Evolutionary conservation across 2,329 filamentous ascomycete genomes (phyloP), one percentile per base, ranked within the genome.

Genomic region (Pseudogymnoascus sp.): DNA sequence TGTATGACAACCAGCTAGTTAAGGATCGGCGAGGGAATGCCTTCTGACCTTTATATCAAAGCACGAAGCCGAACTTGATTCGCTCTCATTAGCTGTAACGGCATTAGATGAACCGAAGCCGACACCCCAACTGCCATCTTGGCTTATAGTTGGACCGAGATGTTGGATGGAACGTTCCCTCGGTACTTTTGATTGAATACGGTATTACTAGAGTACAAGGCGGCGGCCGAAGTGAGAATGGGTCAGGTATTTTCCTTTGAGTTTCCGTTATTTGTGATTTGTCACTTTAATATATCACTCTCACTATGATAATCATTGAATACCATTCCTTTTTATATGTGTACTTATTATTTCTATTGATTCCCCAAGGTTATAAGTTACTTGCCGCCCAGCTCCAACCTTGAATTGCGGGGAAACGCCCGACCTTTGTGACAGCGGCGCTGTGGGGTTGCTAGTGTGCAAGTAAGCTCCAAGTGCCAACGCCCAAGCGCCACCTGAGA

Each of bases 1-100:
- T 18, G 50, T 56, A 12, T 34, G 50, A 28, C 8, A 10, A 56
- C 50, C n/a, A 56, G 25, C 25, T 56, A 56, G 25, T 56, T 34
- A 34, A 56, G 50, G 50, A 56, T 56, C 50, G 28, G 50, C 50
- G 12, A 34, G 3, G 8, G n/a, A 12, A 21, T 34, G 50, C 50
- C 50, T 56, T 56, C 50, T 56, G 50, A 56, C 28, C 50, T 56
- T 56, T 56, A 56, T 56, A 56, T 34, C 50, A 56, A 56, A 56
- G 28, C 50, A 56, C 50, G 28, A 56, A 34, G 50, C 25, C 3
- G 5, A 7, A 1, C 25, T 56, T 56, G 50, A 56, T 56, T 56
- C 50, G 50, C 25, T 56, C 25, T 56, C 25, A 34, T 34, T 11
- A 28, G 4, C 50, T 56, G 25, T 10, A 56, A 16, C 50, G 50